These are phyloP conservation scores for Xerophyta viscosa DNA, from an alignment of 106 monocot species.

Conservation along the genomic window DNA sequence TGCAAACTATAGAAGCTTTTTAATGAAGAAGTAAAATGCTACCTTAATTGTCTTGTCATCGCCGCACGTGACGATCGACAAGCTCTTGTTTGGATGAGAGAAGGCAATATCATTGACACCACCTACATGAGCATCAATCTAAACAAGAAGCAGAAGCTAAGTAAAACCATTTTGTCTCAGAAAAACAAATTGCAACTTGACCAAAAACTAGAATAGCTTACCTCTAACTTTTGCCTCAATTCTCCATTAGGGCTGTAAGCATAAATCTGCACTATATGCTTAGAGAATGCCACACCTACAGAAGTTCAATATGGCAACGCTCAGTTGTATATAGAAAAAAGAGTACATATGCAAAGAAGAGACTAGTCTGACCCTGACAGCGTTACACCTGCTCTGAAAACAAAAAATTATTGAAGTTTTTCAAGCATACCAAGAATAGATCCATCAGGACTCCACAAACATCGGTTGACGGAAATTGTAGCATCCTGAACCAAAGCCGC, in stretches of 20 bases:
- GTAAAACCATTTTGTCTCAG: too few relatives aligned
- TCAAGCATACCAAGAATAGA: slow-evolving; percentile 59
- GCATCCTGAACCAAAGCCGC: too few relatives aligned
- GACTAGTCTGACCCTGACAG: too few relatives aligned
- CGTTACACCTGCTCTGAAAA: too few relatives aligned
- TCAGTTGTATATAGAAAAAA: not conserved
- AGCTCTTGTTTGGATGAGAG: slow-evolving; percentile 84
- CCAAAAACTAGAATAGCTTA: slow-evolving; percentile 6
- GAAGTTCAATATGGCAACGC: not conserved
- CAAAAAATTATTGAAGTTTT: not conserved
- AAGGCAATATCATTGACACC: slow-evolving; percentile 98
- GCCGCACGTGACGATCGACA: slow-evolving; percentile 74
- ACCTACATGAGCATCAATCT: slow-evolving; percentile 97
- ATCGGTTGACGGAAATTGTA: slow-evolving; percentile 80
- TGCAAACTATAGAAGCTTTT: too few relatives aligned
- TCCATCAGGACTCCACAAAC: slow-evolving; percentile 99
- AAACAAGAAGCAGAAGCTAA: not conserved
- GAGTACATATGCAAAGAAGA: too few relatives aligned
- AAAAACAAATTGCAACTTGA: not conserved
- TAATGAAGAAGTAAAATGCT: too few relatives aligned
- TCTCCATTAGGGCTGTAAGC: slow-evolving; percentile 78
- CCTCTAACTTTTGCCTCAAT: slow-evolving; percentile 74
- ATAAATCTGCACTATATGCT: slow-evolving; percentile 88
- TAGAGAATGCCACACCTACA: slow-evolving; percentile 96
- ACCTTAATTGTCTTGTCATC: slow-evolving; percentile 83